phyloP scores from a whole-genome alignment of 129 eudicot genomes.

The Escallonia rubra region DNA sequence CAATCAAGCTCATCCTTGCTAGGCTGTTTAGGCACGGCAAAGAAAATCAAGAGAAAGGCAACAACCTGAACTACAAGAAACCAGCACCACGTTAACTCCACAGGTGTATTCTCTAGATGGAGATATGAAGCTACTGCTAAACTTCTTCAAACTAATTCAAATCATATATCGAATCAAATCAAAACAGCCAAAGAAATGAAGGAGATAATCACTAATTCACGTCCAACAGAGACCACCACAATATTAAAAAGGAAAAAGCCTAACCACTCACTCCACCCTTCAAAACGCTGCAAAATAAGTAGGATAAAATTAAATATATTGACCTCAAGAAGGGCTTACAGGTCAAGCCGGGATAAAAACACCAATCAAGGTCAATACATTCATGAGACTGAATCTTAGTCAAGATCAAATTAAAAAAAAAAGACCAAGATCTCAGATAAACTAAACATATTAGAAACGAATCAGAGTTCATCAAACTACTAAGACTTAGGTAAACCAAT shows the following conservation, averaged over 20 bases:
- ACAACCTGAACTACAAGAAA: conserved; percentile 21
- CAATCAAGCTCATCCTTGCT: conserved; percentile 82
- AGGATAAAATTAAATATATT: too few relatives aligned
- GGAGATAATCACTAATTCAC: neutral
- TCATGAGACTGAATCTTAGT: too few relatives aligned
- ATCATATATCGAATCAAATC: too few relatives aligned
- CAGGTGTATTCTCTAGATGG: neutral
- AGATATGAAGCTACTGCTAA: neutral
- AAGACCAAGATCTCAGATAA: too few relatives aligned
- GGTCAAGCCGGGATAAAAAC: too few relatives aligned
- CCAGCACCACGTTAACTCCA: neutral
- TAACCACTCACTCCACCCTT: neutral
- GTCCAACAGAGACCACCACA: neutral
- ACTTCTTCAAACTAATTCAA: neutral
- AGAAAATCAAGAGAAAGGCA: neutral
- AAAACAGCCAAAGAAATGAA: neutral
- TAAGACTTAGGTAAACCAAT: too few relatives aligned
- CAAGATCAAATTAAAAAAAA: too few relatives aligned
- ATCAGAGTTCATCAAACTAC: too few relatives aligned
- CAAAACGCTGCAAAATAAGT: neutral
- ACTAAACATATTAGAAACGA: too few relatives aligned
- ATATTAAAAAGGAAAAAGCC: neutral
- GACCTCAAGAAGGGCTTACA: too few relatives aligned
- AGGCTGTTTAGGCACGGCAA: neutral
- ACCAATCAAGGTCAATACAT: too few relatives aligned